These are phyloP conservation scores for Camellia granthamiana DNA, from an alignment of 148 eudicot species.

Conservation along the genomic window DNA sequence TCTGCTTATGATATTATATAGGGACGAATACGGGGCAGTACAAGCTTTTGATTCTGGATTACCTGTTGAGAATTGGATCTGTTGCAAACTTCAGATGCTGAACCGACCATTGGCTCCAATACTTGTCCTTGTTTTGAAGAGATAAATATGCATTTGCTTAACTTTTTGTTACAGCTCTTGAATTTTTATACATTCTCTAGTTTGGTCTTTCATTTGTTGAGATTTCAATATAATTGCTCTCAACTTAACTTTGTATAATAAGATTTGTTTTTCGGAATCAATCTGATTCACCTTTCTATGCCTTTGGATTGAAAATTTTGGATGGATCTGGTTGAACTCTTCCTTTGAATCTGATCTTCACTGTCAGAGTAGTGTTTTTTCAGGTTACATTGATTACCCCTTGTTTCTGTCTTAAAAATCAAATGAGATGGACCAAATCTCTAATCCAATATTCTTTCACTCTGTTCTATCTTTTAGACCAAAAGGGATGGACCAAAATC, in stretches of 20 bases:
- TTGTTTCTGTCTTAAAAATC: too few relatives aligned
- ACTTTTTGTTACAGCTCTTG: not conserved
- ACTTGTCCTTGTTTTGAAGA: slow-evolving; percentile 55
- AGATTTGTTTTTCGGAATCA: not conserved
- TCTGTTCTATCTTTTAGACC: too few relatives aligned
- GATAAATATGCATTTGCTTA: slow-evolving; percentile 13
- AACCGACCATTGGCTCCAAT: slow-evolving; percentile 73
- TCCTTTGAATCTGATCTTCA: too few relatives aligned
- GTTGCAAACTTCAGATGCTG: slow-evolving; percentile 76
- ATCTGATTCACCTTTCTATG: not conserved
- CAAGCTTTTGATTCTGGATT: slow-evolving; percentile 56
- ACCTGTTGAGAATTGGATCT: slow-evolving; percentile 60
- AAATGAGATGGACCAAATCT: too few relatives aligned
- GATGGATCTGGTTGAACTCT: too few relatives aligned
- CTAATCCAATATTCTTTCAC: too few relatives aligned
- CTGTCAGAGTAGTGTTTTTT: too few relatives aligned
- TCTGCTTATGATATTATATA: slow-evolving; percentile 21
- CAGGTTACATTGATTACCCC: too few relatives aligned
- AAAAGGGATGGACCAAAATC: too few relatives aligned
- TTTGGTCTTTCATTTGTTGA: not conserved
- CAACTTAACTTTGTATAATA: not conserved
- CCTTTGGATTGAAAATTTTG: too few relatives aligned
- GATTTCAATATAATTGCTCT: not conserved
- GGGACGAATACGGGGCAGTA: slow-evolving; percentile 75
- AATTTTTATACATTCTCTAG: not conserved